Percentiles rank a stretch among this genome's conserved stretches.
Evolutionary conservation across 1,139 yeast species (phyloP).

Genomic region (Pichia sp.): DNA sequence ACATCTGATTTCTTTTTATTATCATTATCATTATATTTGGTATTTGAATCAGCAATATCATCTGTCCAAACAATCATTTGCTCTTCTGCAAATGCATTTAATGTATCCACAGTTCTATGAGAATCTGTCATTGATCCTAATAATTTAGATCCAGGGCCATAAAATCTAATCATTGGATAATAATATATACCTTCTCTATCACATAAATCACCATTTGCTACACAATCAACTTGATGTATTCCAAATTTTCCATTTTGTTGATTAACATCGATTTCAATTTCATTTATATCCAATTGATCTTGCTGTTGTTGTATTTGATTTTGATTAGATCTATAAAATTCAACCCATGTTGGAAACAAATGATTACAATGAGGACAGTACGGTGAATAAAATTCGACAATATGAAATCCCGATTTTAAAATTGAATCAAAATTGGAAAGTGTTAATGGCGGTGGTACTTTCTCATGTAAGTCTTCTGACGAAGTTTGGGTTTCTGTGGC

Average conservation of each 20-base stretch:
- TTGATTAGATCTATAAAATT: slow-evolving; percentile 42
- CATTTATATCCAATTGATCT: slow-evolving; percentile 26
- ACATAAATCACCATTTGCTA: slow-evolving; percentile 68
- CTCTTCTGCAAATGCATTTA: slow-evolving; percentile 48
- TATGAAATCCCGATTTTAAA: slow-evolving; percentile 43
- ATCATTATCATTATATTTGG: background rate
- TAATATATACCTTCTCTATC: slow-evolving; percentile 47
- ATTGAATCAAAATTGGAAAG: slow-evolving; percentile 38
- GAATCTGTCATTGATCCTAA: slow-evolving; percentile 24
- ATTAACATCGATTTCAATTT: background rate
- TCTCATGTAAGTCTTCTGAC: slow-evolving; percentile 10
- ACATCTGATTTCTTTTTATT: background rate
- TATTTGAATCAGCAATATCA: background rate
- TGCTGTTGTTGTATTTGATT: no score
- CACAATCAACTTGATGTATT: slow-evolving; percentile 68
- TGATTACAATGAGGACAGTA: slow-evolving; percentile 64
- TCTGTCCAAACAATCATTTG: slow-evolving; percentile 36
- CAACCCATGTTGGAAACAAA: slow-evolving; percentile 61
- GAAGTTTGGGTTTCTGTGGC: no score
- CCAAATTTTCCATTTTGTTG: slow-evolving; percentile 28
- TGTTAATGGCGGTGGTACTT: slow-evolving; percentile 27
- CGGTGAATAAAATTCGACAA: slow-evolving; percentile 65
- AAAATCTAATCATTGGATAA: slow-evolving; percentile 57
- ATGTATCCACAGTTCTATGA: slow-evolving; percentile 41
- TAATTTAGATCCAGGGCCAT: slow-evolving; percentile 47